A percentile compares a stretch with the other conserved stretches of the same genome.
These are phyloP conservation scores for Lotus japonicus DNA, from an alignment of 306 rosid species.

Conservation along the genomic window DNA sequence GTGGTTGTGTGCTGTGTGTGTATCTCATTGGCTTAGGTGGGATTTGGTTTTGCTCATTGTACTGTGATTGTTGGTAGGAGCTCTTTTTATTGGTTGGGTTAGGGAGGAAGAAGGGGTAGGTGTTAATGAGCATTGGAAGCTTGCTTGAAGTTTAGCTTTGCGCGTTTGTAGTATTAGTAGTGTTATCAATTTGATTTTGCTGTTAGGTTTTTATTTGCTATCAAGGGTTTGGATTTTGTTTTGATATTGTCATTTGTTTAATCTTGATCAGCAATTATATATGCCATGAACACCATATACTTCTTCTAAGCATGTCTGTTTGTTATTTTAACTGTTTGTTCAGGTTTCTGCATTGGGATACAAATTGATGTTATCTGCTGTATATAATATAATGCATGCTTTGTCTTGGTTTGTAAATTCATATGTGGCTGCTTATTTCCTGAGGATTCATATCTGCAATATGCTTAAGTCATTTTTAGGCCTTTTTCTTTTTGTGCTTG, in stretches of 20 bases:
- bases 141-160: neutral
- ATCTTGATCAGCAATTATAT: neutral
- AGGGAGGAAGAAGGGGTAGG: neutral
- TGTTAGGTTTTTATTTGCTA: conserved; percentile 18
- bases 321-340: conserved; percentile 11
- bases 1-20: conserved; percentile 1
- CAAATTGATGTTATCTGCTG: neutral
- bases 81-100: neutral
- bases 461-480: neutral
- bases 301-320: no score
- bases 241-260: neutral
- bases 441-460: neutral
- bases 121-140: neutral
- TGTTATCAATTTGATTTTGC: neutral
- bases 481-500: neutral
- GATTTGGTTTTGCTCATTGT: conserved; percentile 9
- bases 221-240: neutral
- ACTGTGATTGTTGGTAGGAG: conserved; percentile 12
- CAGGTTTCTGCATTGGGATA: neutral
- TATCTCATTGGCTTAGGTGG: neutral
- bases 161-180: neutral
- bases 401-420: neutral
- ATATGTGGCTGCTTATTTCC: neutral
- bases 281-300: neutral
- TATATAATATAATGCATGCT: neutral